Base-by-base conservation (phyloP, 768 basidiomycete genomes). In the Paxillus ammoniavirescens region DNA sequence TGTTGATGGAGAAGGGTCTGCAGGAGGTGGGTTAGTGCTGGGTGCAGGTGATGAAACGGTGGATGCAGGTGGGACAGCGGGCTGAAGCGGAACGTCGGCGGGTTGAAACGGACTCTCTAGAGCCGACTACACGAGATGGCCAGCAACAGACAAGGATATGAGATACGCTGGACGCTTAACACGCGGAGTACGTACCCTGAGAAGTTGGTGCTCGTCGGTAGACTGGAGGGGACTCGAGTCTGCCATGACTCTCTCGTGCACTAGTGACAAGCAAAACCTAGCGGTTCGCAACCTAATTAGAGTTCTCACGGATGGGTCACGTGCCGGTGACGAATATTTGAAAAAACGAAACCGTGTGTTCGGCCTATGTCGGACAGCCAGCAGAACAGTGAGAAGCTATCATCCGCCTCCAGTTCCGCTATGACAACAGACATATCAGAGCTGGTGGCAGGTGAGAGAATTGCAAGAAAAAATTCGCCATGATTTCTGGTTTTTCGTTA, bases 21-120 rank as follows among this genome's bases (percentile, higher is more conserved):
- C 38, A 6, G 44, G 17, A 38, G 47, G 14, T 8, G 50, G 45
- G 5, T 55, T 12, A 8, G 40, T 17, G 28, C 37, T 44, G n/a
- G 30, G 12, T 1, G 54, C 35, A 4, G 53, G 28, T 1, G 53
- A 30, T 3, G 51, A 6, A 7, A 55, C 5, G 17, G 5, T 12
- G 13, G 56, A 18, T 1, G 59, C 17, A 26, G 58, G 18, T 7
- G 52, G 42, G 50, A 48, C 23, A 51, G 40, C 15, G 55, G 47
- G 26, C 52, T 61, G 42, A 46, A 57, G 54, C 17, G 56, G 48
- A 10, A 70, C 55, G 10, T 67, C 61, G 7, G 52, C 8, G 40
- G 64, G 61, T 44, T 70, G 64, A 28, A 70, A 70, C 1, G 68
- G 64, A 42, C 51, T 55, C 44, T 62, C 52, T 9, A 70, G 59